These are phyloP conservation scores for Canavalia gladiata DNA, from an alignment of 306 rosid species.

Conservation along the genomic window DNA sequence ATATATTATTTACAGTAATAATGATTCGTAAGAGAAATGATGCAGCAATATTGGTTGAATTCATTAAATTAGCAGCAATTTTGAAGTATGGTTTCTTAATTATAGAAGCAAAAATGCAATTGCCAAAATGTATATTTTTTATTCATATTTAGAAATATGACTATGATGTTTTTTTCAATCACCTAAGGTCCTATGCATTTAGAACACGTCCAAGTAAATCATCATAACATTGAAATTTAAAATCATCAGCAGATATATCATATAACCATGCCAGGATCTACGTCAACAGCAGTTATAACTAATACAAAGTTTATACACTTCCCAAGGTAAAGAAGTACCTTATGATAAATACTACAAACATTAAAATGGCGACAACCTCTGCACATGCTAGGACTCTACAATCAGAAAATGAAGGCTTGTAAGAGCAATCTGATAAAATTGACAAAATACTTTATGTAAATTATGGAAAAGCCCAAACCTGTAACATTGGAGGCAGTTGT, in stretches of 20 bases:
- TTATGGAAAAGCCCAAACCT: conserved; percentile 55
- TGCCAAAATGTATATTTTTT: conserved; percentile 4
- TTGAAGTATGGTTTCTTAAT: conserved; percentile 13
- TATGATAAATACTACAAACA: conserved; percentile 87
- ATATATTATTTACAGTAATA: conserved; percentile 31
- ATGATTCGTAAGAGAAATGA: conserved; percentile 23
- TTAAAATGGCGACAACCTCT: conserved; percentile 92
- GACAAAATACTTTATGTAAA: conserved; percentile 38
- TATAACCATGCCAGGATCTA: not conserved
- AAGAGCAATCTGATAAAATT: conserved; percentile 31
- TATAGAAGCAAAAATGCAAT: conserved; percentile 36
- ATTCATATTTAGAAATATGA: conserved; percentile 18
- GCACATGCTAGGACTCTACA: conserved; percentile 78
- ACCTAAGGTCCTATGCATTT: conserved; percentile 13
- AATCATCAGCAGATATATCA: conserved; percentile 17
- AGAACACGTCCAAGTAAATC: conserved; percentile 8
- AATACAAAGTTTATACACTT: conserved; percentile 4
- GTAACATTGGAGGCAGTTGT: conserved; percentile 83
- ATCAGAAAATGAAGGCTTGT: conserved; percentile 48
- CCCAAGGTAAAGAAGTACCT: conserved; percentile 63
- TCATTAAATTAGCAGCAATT: conserved; percentile 30
- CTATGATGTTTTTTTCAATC: not conserved
- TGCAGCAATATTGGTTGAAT: conserved; percentile 22
- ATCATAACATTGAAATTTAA: conserved; percentile 27
- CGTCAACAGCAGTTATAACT: conserved; percentile 4